phyloP scores from a whole-genome alignment of 2,329 filamentous ascomycete genomes.

The Alternaria metachromatica region DNA sequence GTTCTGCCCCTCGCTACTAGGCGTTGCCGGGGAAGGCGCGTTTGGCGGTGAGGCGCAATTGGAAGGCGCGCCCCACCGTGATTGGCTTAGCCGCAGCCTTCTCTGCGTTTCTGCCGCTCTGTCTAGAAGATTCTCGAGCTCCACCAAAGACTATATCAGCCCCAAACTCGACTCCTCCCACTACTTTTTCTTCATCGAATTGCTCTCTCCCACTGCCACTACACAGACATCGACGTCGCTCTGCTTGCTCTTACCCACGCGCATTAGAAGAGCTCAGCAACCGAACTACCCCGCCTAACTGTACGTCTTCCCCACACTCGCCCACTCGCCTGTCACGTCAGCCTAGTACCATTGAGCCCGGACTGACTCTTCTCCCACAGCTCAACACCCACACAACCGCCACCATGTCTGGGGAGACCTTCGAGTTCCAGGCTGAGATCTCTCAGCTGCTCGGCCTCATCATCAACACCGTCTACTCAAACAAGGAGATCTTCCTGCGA shows the following conservation, averaged over 20 bases:
- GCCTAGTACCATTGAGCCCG: conserved; percentile 11
- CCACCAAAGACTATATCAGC: conserved; percentile 43
- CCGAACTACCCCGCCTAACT: conserved; percentile 28
- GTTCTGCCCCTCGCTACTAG: conserved; percentile 21
- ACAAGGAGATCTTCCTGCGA: conserved; percentile 99
- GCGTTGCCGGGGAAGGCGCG: conserved; percentile 26
- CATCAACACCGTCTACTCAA: conserved; percentile 99
- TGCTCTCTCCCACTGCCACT: conserved; percentile 24
- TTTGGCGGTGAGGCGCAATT: conserved; percentile 34
- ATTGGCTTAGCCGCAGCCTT: conserved; percentile 37
- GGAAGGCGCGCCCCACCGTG: conserved; percentile 14
- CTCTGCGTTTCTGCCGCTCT: conserved; percentile 42
- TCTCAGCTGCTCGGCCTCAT: conserved; percentile 99
- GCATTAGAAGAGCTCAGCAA: conserved; percentile 28
- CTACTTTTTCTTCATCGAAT: conserved; percentile 32
- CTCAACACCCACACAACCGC: conserved; percentile 28
- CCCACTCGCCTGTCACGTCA: conserved; percentile 9
- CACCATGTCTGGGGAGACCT: conserved; percentile 88
- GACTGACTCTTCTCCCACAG: conserved; percentile 20
- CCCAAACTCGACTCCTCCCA: conserved; percentile 30
- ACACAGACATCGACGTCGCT: conserved; percentile 29
- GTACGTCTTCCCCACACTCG: conserved; percentile 20
- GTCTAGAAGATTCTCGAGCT: conserved; percentile 50
- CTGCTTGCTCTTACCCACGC: conserved; percentile 28
- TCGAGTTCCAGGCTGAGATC: conserved; percentile 99